A percentile compares a stretch with the other conserved stretches of the same genome.
phyloP scores from a whole-genome alignment of 495 filamentous ascomycete genomes.

The Penicillium subrubescens region DNA sequence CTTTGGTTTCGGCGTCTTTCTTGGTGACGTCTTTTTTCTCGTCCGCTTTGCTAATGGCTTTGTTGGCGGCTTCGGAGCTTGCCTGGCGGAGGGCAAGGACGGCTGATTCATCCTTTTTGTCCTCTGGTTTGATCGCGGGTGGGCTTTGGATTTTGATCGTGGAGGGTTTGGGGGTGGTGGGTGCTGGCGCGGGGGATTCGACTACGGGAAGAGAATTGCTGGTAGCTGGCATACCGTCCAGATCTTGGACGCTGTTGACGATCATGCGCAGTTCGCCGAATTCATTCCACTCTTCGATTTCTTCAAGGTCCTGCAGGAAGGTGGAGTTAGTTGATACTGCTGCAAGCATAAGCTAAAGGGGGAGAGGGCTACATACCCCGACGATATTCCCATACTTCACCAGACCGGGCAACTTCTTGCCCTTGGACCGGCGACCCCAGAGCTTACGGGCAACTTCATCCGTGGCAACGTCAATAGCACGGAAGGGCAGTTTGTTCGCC shows the following conservation, averaged over 20 bases:
- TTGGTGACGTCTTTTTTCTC: constrained; percentile 25
- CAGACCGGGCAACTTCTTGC: constrained; percentile 82
- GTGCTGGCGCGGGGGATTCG: constrained; percentile 38
- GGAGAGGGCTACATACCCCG: constrained; percentile 62
- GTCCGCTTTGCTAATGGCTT: constrained; percentile 46
- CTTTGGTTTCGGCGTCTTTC: constrained; percentile 6
- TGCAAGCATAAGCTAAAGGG: background rate
- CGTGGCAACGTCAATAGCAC: constrained; percentile 86
- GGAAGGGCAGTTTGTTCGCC: constrained; percentile 91
- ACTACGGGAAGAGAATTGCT: constrained; percentile 44
- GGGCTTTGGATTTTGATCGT: constrained; percentile 50
- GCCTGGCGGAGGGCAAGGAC: constrained; percentile 64
- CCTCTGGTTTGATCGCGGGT: constrained; percentile 34
- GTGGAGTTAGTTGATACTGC: constrained; percentile 6
- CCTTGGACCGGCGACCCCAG: constrained; percentile 79
- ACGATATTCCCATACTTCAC: constrained; percentile 86
- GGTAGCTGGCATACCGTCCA: constrained; percentile 44
- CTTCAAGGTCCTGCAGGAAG: constrained; percentile 72
- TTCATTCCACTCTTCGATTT: constrained; percentile 99
- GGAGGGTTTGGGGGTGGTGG: constrained; percentile 39
- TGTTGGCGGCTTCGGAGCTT: constrained; percentile 70
- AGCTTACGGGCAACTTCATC: constrained; percentile 89
- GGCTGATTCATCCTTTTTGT: constrained; percentile 38
- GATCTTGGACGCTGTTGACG: constrained; percentile 53
- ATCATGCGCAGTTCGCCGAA: constrained; percentile 91